Evolutionary conservation across 2,329 filamentous ascomycete genomes (phyloP).

Genomic region (Helotiales sp.): DNA sequence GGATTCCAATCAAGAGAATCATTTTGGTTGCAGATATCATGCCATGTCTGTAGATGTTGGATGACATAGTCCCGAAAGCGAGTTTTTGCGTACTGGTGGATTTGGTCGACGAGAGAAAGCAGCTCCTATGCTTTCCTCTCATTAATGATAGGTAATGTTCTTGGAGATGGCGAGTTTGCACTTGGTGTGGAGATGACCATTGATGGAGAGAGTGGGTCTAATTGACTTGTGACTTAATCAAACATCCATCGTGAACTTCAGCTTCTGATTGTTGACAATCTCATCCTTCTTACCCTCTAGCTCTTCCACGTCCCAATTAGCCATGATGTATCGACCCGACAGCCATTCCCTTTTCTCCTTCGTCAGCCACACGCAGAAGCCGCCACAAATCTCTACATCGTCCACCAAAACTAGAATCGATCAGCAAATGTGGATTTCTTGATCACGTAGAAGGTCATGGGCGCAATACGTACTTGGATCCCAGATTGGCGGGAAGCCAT

Average conservation of each 20-base stretch:
- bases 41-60: not conserved
- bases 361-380: slow-evolving; percentile 23
- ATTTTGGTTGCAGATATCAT: not conserved
- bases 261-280: not conserved
- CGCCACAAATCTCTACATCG: slow-evolving; percentile 17
- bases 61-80: not conserved
- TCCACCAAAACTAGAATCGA: not conserved
- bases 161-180: no score
- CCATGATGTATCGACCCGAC: slow-evolving; percentile 46
- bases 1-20: not conserved
- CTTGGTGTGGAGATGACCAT: no score
- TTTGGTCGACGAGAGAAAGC: not conserved
- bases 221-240: no score
- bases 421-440: not conserved
- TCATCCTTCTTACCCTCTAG: not conserved
- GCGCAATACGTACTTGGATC: not conserved
- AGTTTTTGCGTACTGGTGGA: not conserved
- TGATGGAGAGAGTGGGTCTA: no score
- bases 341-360: slow-evolving; percentile 21
- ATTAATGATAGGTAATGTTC: no score
- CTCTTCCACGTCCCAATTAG: slow-evolving; percentile 9
- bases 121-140: not conserved
- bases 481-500: not conserved
- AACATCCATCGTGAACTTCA: not conserved
- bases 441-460: not conserved